Evolutionary conservation across 208 protist genomes (phyloP).

Genomic region (Naegleria fowleri): DNA sequence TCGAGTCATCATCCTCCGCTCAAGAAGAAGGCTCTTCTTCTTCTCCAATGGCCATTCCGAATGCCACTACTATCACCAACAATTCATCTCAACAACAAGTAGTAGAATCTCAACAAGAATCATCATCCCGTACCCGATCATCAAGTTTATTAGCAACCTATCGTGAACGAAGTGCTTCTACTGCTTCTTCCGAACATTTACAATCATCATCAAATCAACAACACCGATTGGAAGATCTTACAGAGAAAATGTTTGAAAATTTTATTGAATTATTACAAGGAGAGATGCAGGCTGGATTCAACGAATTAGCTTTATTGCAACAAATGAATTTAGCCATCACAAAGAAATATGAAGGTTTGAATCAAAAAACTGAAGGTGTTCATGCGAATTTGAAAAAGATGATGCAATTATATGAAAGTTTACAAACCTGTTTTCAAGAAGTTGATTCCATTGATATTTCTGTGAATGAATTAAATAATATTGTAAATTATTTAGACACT

Average conservation of each 20-base stretch:
- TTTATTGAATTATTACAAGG: slow-evolving; percentile 5
- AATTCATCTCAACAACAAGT: background rate
- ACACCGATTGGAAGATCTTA: background rate
- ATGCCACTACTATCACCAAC: background rate
- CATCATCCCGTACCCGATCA: background rate
- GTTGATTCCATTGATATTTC: background rate
- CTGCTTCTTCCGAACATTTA: background rate
- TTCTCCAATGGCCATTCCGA: too few relatives aligned
- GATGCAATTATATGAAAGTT: background rate
- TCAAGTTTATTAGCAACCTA: background rate
- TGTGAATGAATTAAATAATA: background rate
- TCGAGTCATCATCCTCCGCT: too few relatives aligned
- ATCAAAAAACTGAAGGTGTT: background rate
- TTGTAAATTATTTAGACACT: background rate
- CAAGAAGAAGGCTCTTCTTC: too few relatives aligned
- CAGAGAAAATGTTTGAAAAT: background rate
- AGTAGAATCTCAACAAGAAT: background rate
- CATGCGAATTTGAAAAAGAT: background rate
- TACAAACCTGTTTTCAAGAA: background rate
- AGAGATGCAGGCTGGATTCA: slow-evolving; percentile 13
- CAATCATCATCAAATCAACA: background rate
- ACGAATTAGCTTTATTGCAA: background rate
- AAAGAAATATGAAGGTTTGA: background rate
- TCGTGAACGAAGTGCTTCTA: background rate
- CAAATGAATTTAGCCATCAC: background rate